phyloP scores from a whole-genome alignment of 2,329 filamentous ascomycete species.

The Pochonia chlamydosporia region DNA sequence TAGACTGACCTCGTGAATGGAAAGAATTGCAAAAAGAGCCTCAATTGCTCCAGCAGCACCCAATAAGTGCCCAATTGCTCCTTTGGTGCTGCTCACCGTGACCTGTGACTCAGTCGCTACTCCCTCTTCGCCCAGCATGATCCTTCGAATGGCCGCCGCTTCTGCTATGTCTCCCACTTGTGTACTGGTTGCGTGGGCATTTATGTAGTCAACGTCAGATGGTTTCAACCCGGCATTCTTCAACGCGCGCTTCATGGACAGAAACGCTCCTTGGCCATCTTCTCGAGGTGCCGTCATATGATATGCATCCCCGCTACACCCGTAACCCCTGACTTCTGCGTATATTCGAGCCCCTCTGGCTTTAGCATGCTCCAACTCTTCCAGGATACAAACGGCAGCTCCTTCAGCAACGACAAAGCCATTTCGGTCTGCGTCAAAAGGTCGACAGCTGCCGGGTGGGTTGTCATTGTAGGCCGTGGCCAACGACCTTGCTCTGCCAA shows the following conservation, averaged over 20 bases:
- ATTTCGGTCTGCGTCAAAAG: constrained; percentile 73
- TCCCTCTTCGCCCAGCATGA: constrained; percentile 72
- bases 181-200: constrained; percentile 91
- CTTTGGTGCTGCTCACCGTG: constrained; percentile 90
- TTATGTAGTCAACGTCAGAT: constrained; percentile 77
- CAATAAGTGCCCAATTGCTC: constrained; percentile 83
- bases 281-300: constrained; percentile 89
- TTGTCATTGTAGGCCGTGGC: constrained; percentile 73
- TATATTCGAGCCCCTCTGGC: constrained; percentile 75
- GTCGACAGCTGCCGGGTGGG: constrained; percentile 68
- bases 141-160: constrained; percentile 69
- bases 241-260: constrained; percentile 82
- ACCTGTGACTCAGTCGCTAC: constrained; percentile 55
- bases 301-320: constrained; percentile 82
- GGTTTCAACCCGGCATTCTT: constrained; percentile 66
- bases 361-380: constrained; percentile 85
- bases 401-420: constrained; percentile 95
- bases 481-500: constrained; percentile 80
- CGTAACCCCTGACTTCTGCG: constrained; percentile 84
- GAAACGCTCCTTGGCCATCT: constrained; percentile 73
- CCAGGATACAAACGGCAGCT: constrained; percentile 78
- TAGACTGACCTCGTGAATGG: constrained; percentile 65
- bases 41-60: constrained; percentile 90
- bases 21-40: constrained; percentile 76
- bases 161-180: constrained; percentile 82